Evolutionary conservation across 2,329 filamentous ascomycete species (phyloP).

Genomic region (Hypoxylon sp.): DNA sequence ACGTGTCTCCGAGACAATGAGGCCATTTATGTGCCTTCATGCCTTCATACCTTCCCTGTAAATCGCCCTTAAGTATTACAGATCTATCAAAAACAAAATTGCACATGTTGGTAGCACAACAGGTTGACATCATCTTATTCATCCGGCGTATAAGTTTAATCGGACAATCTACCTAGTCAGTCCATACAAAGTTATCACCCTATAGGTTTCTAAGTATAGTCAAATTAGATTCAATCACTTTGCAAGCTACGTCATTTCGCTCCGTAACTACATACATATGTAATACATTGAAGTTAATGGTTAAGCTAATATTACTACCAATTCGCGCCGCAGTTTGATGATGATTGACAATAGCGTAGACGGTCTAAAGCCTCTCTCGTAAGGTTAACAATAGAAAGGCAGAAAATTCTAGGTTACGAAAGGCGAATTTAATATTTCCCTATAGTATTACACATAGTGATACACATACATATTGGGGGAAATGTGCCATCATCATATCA

Average conservation of each 20-base stretch:
- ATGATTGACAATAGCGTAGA: not conserved
- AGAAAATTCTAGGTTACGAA: not conserved
- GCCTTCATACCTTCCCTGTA: not conserved
- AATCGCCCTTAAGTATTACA: constrained; percentile 14
- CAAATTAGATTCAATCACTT: not conserved
- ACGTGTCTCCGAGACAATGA: constrained; percentile 26
- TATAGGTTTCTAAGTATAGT: not conserved
- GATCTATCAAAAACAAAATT: not conserved
- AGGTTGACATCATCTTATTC: constrained; percentile 20
- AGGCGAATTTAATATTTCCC: not conserved
- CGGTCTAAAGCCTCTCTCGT: not conserved
- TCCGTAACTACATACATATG: too few species aligned
- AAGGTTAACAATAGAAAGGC: not conserved
- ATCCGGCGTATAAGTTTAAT: not conserved
- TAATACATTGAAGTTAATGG: not conserved
- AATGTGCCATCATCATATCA: not conserved
- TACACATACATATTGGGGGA: not conserved
- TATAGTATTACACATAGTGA: not conserved
- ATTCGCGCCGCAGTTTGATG: not conserved
- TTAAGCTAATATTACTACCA: not conserved
- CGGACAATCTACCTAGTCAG: too few species aligned
- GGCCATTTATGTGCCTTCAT: constrained; percentile 9
- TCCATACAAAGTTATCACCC: not conserved
- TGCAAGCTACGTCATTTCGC: not conserved
- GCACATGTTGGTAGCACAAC: constrained; percentile 4